Evolutionary conservation across 208 protist genomes (phyloP).

Genomic region (Wallacemonas collosoma): DNA sequence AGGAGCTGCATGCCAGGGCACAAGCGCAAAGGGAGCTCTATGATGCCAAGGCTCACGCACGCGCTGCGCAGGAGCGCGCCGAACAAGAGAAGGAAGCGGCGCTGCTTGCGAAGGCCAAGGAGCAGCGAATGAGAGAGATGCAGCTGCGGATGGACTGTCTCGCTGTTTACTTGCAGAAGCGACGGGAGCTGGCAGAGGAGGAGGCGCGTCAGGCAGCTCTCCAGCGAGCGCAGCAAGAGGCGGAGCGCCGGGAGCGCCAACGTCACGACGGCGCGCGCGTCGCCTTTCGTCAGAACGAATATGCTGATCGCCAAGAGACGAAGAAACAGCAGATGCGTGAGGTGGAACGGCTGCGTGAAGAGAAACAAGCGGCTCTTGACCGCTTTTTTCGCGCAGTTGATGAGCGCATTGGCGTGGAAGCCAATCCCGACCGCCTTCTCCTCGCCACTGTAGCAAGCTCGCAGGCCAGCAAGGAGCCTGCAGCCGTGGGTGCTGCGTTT

Average conservation of each 20-base stretch:
- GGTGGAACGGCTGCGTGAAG: slow-evolving; percentile 36
- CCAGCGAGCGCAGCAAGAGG: slow-evolving; percentile 36
- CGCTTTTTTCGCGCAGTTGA: slow-evolving; percentile 76
- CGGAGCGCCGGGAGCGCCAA: slow-evolving; percentile 38
- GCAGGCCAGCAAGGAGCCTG: slow-evolving; percentile 39
- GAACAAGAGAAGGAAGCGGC: slow-evolving; percentile 44
- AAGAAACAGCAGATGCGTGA: slow-evolving; percentile 42
- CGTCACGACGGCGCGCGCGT: slow-evolving; percentile 62
- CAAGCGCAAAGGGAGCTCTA: slow-evolving; percentile 10
- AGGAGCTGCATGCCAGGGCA: slow-evolving; percentile 15
- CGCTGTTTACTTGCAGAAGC: slow-evolving; percentile 41
- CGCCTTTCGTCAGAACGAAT: slow-evolving; percentile 45
- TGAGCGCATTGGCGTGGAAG: slow-evolving; percentile 57
- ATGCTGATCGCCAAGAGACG: slow-evolving; percentile 38
- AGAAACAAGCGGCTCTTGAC: slow-evolving; percentile 61
- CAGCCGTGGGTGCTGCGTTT: slow-evolving; percentile 17
- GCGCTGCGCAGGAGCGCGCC: slow-evolving; percentile 27
- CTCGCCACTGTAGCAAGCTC: slow-evolving; percentile 63
- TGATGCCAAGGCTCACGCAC: slow-evolving; percentile 24
- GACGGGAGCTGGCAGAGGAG: slow-evolving; percentile 38
- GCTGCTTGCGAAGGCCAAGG: slow-evolving; percentile 27
- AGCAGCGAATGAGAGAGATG: slow-evolving; percentile 49
- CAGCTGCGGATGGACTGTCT: slow-evolving; percentile 62
- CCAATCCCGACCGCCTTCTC: slow-evolving; percentile 58
- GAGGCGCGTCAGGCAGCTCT: slow-evolving; percentile 41